Evolutionary conservation across 2,329 filamentous ascomycete genomes (phyloP).

Genomic region (Xylaria sp.): DNA sequence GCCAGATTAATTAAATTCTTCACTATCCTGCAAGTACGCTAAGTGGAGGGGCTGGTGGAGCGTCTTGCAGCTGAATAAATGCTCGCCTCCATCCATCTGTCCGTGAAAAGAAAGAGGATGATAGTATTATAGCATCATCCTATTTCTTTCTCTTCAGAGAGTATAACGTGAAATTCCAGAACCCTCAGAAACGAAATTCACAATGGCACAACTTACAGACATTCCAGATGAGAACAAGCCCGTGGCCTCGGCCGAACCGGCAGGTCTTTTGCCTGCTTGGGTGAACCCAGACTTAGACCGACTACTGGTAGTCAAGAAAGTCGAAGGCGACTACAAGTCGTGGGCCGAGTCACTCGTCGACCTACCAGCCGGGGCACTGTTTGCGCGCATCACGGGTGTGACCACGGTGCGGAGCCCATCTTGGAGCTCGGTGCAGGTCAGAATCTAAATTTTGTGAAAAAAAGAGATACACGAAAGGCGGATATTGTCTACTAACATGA

Average conservation of each 20-base stretch:
- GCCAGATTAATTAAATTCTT: conserved; percentile 25
- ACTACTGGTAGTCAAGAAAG: conserved; percentile 26
- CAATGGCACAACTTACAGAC: conserved; percentile 6
- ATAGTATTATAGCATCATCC: neutral
- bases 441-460: neutral
- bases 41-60: conserved; percentile 28
- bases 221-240: neutral
- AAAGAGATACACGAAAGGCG: neutral
- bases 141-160: neutral
- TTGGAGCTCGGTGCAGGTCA: conserved; percentile 31
- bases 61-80: conserved; percentile 20
- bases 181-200: neutral
- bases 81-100: conserved; percentile 21
- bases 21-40: conserved; percentile 12
- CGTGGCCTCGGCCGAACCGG: conserved; percentile 1
- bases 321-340: conserved; percentile 18
- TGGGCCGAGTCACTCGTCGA: conserved; percentile 31
- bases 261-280: conserved; percentile 29
- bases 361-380: conserved; percentile 32
- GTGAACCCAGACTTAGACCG: conserved; percentile 31
- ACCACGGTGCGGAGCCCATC: neutral
- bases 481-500: conserved; percentile 5
- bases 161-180: neutral
- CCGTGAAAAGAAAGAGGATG: neutral
- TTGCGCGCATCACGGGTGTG: conserved; percentile 31